These are phyloP conservation scores for Luzula sylvatica DNA, from an alignment of 176 grass and related monocot genomes.

Conservation along the genomic window DNA sequence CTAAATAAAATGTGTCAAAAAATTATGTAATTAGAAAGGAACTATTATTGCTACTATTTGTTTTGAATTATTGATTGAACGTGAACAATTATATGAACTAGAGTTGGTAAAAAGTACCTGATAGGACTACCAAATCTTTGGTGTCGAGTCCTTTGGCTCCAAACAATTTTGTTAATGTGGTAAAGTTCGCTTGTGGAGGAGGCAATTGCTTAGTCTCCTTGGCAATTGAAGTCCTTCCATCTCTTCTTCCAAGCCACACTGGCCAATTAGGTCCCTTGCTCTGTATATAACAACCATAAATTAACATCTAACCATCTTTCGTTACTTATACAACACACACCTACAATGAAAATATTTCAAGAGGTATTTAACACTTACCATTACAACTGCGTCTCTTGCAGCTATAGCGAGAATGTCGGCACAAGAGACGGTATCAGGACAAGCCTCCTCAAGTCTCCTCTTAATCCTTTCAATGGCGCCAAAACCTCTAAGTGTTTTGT, in stretches of 20 bases:
- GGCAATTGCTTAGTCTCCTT: slow-evolving; percentile 29
- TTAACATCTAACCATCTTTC: not conserved
- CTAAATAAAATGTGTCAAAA: not conserved
- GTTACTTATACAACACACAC: not conserved
- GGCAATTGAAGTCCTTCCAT: slow-evolving; percentile 29
- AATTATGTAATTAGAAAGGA: not conserved
- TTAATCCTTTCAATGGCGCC: slow-evolving; percentile 33
- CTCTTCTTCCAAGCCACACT: slow-evolving; percentile 37
- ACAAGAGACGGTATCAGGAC: slow-evolving; percentile 42
- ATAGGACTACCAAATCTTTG: slow-evolving; percentile 47
- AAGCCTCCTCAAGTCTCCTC: slow-evolving; percentile 34
- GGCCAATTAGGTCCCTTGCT: slow-evolving; percentile 37
- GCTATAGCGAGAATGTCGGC: slow-evolving; percentile 39
- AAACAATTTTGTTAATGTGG: slow-evolving; percentile 26
- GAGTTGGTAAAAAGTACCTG: slow-evolving; percentile 26
- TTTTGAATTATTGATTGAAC: too few species aligned
- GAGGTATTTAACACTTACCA: slow-evolving; percentile 9
- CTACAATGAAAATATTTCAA: not conserved
- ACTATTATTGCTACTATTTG: not conserved
- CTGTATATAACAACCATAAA: slow-evolving; percentile 8
- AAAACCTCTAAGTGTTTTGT: slow-evolving; percentile 38
- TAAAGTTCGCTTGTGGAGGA: slow-evolving; percentile 29
- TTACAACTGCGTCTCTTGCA: slow-evolving; percentile 35
- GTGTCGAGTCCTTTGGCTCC: slow-evolving; percentile 24
- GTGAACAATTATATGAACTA: too few species aligned